phyloP scores from a whole-genome alignment of 2,329 filamentous ascomycete species.

The Xylaria sp. region DNA sequence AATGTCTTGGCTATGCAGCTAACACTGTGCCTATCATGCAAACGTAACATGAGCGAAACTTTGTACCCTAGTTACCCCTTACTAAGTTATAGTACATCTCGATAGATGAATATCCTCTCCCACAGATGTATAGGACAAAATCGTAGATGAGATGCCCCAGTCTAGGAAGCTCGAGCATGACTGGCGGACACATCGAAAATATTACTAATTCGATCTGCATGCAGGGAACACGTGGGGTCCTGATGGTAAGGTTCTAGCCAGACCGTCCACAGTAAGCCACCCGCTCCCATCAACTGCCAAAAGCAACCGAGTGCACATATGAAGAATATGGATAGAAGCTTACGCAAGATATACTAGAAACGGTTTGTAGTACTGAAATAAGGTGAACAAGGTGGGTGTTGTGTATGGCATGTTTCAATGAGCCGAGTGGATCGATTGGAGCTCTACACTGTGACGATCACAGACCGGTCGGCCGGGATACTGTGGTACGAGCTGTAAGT shows the following conservation, averaged over 20 bases:
- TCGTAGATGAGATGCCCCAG: neutral
- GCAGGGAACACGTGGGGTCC: neutral
- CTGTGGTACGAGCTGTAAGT: neutral
- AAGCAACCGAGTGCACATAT: neutral
- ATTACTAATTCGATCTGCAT: neutral
- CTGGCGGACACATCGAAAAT: neutral
- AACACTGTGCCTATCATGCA: neutral
- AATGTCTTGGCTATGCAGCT: neutral
- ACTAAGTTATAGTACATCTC: neutral
- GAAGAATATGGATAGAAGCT: too few species aligned
- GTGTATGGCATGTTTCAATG: too few species aligned
- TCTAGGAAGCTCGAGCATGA: neutral
- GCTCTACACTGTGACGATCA: too few species aligned
- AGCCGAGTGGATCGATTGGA: too few species aligned
- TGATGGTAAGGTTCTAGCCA: neutral
- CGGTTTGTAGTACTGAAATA: neutral
- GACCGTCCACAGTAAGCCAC: conserved; percentile 7
- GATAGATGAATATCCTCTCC: conserved; percentile 9
- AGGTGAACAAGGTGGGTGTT: neutral
- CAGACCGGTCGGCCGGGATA: too few species aligned
- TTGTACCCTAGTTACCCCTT: neutral
- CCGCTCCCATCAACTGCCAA: neutral
- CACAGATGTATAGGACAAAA: neutral
- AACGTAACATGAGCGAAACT: neutral
- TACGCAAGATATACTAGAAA: neutral